Evolutionary conservation across 352 stramenopile species (phyloP).

Genomic region (Pythium guiyangense): DNA sequence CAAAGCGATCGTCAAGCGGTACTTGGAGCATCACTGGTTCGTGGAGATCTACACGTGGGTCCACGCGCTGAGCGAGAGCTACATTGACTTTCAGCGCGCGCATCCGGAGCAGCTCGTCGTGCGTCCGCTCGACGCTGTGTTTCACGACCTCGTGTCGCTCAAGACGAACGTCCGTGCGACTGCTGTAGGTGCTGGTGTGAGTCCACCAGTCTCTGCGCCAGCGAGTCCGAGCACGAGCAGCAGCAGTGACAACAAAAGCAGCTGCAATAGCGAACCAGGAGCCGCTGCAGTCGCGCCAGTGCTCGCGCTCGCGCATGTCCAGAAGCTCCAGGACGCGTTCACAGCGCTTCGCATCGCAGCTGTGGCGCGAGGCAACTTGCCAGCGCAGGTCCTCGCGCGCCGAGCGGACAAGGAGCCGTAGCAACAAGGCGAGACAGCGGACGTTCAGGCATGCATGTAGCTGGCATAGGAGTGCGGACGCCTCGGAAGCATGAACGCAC

Average conservation of each 20-base stretch:
- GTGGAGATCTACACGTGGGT: conserved; percentile 41
- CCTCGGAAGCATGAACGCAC: too few species aligned
- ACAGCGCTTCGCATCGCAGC: background rate
- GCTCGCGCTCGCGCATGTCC: background rate
- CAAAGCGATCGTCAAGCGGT: conserved; percentile 23
- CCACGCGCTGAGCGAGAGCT: conserved; percentile 22
- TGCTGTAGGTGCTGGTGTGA: background rate
- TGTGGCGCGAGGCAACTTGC: background rate
- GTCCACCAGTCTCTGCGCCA: background rate
- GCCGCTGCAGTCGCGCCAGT: background rate
- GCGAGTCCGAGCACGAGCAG: background rate
- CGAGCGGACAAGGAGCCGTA: too few species aligned
- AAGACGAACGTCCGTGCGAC: conserved; percentile 1
- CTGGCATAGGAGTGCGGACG: too few species aligned
- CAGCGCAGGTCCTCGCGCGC: too few species aligned
- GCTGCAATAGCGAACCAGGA: background rate
- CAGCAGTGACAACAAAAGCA: too few species aligned
- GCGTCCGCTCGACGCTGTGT: conserved; percentile 25
- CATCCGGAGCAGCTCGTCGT: conserved; percentile 19
- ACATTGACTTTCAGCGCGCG: conserved; percentile 25
- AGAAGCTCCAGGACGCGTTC: background rate
- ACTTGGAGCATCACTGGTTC: conserved; percentile 29
- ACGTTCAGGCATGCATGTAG: too few species aligned
- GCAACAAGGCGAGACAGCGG: too few species aligned
- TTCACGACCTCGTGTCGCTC: conserved; percentile 20